Conservation (phyloP, 2,329 filamentous ascomycete species). For the Fonsecaea pugnacius region DNA sequence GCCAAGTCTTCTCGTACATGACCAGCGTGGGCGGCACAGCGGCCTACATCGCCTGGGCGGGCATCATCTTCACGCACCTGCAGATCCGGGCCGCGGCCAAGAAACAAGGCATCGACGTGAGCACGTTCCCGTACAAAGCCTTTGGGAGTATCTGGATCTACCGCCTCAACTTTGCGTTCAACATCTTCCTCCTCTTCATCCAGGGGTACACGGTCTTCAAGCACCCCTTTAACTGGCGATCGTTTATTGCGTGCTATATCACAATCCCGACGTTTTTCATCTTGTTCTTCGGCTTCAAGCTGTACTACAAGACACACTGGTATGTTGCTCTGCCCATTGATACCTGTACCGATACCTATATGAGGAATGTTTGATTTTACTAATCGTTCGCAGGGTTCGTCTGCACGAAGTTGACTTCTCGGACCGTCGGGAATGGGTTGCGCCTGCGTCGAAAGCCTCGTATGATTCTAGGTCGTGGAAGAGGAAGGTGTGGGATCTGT, state of each 20-base stretch:
- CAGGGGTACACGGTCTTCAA: conserved; percentile 78
- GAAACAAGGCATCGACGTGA: conserved; percentile 67
- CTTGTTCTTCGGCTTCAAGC: conserved; percentile 49
- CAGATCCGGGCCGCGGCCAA: conserved; percentile 82
- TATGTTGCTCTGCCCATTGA: not conserved
- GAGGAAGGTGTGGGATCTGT: conserved; percentile 16
- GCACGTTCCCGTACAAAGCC: conserved; percentile 78
- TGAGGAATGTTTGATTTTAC: not conserved
- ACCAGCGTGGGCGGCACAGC: conserved; percentile 54
- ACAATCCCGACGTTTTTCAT: conserved; percentile 19
- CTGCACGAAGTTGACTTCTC: conserved; percentile 23
- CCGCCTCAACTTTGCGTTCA: conserved; percentile 76
- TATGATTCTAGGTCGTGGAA: conserved; percentile 12
- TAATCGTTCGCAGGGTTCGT: conserved; percentile 17
- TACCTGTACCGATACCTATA: too few relatives aligned
- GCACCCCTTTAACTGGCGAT: conserved; percentile 16
- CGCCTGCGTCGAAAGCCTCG: not conserved
- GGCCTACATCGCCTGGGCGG: conserved; percentile 57
- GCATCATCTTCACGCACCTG: conserved; percentile 63
- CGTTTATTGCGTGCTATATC: conserved; percentile 25
- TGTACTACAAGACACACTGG: conserved; percentile 44
- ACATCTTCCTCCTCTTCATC: conserved; percentile 73
- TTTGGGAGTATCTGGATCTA: conserved; percentile 79
- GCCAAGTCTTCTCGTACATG: conserved; percentile 53
- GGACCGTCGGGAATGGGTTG: conserved; percentile 18